phyloP scores from a whole-genome alignment of 805 yeast species.

The Zygoascus biomembranicola region DNA sequence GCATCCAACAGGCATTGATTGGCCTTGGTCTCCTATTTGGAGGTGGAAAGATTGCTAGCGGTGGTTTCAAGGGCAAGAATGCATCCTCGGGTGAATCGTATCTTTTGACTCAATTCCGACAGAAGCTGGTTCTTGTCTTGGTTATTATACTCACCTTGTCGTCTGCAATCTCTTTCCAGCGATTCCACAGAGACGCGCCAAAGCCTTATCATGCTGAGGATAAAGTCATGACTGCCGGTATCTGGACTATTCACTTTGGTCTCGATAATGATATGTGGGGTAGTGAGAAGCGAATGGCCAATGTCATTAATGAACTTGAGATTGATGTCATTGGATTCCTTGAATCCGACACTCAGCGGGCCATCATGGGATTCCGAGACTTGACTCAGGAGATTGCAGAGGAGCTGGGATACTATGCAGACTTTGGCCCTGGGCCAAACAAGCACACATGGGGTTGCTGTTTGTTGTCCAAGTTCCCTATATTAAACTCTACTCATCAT shows the following conservation, averaged over 20 bases:
- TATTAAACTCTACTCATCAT: slow-evolving; percentile 81
- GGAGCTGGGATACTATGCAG: slow-evolving; percentile 89
- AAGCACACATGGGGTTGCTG: slow-evolving; percentile 98
- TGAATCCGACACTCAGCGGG: slow-evolving; percentile 89
- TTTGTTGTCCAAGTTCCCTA: slow-evolving; percentile 88
- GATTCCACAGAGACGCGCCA: slow-evolving; percentile 56
- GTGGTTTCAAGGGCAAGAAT: not conserved
- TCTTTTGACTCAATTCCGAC: slow-evolving; percentile 17
- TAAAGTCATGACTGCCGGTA: slow-evolving; percentile 81
- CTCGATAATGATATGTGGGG: slow-evolving; percentile 98
- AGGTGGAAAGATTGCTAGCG: slow-evolving; percentile 14
- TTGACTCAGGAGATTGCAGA: slow-evolving; percentile 85
- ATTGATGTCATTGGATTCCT: slow-evolving; percentile 84
- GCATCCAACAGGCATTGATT: slow-evolving; percentile 44
- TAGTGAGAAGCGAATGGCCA: slow-evolving; percentile 80
- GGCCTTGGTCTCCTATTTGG: slow-evolving; percentile 41
- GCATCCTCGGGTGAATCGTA: slow-evolving; percentile 16
- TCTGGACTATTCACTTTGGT: slow-evolving; percentile 98
- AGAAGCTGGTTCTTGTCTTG: slow-evolving; percentile 21
- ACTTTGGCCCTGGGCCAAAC: slow-evolving; percentile 96
- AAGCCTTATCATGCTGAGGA: slow-evolving; percentile 59
- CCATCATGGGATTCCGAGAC: slow-evolving; percentile 93
- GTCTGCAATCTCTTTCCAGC: slow-evolving; percentile 44
- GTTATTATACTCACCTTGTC: slow-evolving; percentile 38
- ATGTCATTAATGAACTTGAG: slow-evolving; percentile 75